Conservation (phyloP, 352 stramenopile species). For the Poterioochromonas sp. region DNA sequence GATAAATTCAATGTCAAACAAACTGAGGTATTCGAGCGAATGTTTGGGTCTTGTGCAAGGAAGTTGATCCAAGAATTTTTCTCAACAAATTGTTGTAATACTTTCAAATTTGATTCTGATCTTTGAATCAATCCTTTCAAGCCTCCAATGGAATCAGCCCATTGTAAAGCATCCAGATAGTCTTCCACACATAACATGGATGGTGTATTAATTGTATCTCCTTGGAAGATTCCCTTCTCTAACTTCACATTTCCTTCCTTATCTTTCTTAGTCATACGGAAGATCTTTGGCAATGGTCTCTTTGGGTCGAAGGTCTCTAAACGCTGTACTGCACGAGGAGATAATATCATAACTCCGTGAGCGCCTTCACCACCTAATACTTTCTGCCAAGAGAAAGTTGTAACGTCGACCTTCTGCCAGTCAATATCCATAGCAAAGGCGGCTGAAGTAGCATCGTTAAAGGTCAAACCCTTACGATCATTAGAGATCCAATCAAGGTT, state of each 20-base stretch:
- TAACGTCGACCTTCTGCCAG: constrained; percentile 97
- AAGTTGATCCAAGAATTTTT: constrained; percentile 94
- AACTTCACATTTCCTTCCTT: constrained; percentile 63
- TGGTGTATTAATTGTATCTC: constrained; percentile 98
- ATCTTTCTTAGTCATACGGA: constrained; percentile 92
- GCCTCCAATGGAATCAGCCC: constrained; percentile 85
- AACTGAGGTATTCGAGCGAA: constrained; percentile 90
- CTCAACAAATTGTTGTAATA: constrained; percentile 90
- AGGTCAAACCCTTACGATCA: constrained; percentile 83
- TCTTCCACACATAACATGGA: constrained; percentile 98
- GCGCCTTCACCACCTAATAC: constrained; percentile 94
- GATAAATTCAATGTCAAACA: constrained; percentile 85
- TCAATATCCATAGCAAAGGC: constrained; percentile 97
- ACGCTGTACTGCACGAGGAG: constrained; percentile 84
- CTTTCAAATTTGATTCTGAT: constrained; percentile 82
- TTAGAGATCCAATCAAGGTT: constrained; percentile 90
- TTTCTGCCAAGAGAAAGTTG: constrained; percentile 99
- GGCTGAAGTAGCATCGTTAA: constrained; percentile 95
- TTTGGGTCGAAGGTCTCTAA: constrained; percentile 83
- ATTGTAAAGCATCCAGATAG: constrained; percentile 94
- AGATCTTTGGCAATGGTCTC: constrained; percentile 95
- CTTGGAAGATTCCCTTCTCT: constrained; percentile 86
- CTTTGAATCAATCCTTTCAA: constrained; percentile 81
- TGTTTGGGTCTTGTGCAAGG: constrained; percentile 80
- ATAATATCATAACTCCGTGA: constrained; percentile 94